Evolutionary conservation across 2,329 filamentous ascomycete species (phyloP), one percentile per base, ranked within the genome.

Genomic region (Podosphaera fusca): DNA sequence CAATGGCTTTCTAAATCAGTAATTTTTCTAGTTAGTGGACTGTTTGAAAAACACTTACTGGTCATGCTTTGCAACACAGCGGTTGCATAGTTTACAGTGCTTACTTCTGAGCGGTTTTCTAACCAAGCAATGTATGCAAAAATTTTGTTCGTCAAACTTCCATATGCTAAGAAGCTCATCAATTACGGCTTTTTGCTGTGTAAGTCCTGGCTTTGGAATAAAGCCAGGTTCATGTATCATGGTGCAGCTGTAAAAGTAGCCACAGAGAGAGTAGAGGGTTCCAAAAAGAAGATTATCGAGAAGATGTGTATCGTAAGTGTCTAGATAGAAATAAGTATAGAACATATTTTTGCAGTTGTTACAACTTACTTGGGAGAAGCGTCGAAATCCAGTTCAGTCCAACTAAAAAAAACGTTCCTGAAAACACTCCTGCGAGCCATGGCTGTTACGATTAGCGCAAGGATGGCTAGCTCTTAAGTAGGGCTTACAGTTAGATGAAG

Each of bases 61-160:
- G 67, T 98, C 92, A 71, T 95, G 87, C 70, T 94, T 94, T 57
- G 90, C 88, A 56, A 98, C 86, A 68, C 92, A 98, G 61, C 90
- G 84, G 64, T 85, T 81, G 68, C 92, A 98, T 60, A 86, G 78
- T 66, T 84, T 84, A 72, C 92, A 98, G 71, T 98, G 92, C 73
- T 96, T 98, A 72, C 89, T 95, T 62, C 92, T 80, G 60, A 98
- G 72, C 2, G 92, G 92, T 62, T 85, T 90, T 56, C 90, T 80
- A 63, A 94, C 86, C 89, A 96, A 94, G 72, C 92, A 98, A 53
- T 80, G 80, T 34, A 94, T 82, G 69, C 92, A 98, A 66, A 96
- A 98, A 68, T 95, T 90, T 60, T 82, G 75, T 67, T 95, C 90
- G 66, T 98, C 89, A 68, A 90, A 98, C 65, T 87, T 92, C 81